Evolutionary conservation across 768 basidiomycete species (phyloP).

Genomic region (Austroboletus festivus): DNA sequence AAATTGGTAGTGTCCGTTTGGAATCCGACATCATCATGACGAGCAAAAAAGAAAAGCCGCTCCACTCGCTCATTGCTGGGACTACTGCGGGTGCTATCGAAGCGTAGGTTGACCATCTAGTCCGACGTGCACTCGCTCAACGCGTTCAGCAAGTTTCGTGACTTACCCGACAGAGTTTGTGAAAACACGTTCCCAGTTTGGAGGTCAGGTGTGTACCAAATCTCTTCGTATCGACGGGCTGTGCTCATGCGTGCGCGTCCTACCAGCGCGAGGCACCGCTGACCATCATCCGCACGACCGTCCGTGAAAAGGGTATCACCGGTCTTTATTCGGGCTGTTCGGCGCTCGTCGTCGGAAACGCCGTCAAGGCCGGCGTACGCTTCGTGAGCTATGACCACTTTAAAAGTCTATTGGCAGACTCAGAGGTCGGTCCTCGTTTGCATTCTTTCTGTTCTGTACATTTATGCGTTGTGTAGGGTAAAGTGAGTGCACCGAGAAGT

Average conservation of each 20-base stretch:
- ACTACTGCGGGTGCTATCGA: constrained; percentile 91
- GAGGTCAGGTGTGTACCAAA: constrained; percentile 54
- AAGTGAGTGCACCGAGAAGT: constrained; percentile 83
- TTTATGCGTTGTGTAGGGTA: constrained; percentile 55
- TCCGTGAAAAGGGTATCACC: constrained; percentile 67
- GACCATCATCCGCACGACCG: constrained; percentile 68
- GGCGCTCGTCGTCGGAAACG: constrained; percentile 88
- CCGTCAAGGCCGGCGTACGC: constrained; percentile 91
- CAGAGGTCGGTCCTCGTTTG: constrained; percentile 65
- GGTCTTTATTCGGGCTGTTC: constrained; percentile 94
- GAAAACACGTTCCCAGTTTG: constrained; percentile 92
- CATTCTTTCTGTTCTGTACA: background rate
- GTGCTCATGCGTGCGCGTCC: background rate
- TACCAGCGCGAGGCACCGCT: constrained; percentile 65
- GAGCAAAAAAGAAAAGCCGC: constrained; percentile 72
- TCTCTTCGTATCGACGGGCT: background rate
- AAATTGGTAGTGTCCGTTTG: background rate
- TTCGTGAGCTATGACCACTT: constrained; percentile 95
- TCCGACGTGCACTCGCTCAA: constrained; percentile 24
- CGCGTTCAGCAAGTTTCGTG: constrained; percentile 56
- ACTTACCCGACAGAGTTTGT: constrained; percentile 92
- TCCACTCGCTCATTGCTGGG: constrained; percentile 87
- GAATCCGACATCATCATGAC: constrained; percentile 31
- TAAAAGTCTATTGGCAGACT: constrained; percentile 78
- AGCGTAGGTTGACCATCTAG: constrained; percentile 53